Evolutionary conservation across 2,329 filamentous ascomycete species (phyloP).

Genomic region (Dothistroma septosporum): DNA sequence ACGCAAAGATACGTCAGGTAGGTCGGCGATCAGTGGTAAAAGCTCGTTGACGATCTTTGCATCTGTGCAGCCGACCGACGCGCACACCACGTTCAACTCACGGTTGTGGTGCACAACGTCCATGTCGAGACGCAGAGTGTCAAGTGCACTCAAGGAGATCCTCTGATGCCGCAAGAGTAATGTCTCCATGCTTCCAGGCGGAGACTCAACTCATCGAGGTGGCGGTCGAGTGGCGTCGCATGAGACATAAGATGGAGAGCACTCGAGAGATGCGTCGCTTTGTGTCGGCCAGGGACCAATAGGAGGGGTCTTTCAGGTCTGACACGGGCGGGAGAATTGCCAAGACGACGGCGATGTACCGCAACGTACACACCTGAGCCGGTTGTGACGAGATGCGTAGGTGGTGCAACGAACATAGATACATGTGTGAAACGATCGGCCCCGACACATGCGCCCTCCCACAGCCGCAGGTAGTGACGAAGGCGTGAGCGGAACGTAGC

Average conservation of each 20-base stretch:
- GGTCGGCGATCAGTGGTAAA: conserved; percentile 31
- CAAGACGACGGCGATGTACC: no score
- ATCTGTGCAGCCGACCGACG: conserved; percentile 35
- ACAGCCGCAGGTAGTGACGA: neutral
- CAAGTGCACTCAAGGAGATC: neutral
- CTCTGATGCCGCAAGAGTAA: neutral
- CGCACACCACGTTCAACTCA: conserved; percentile 35
- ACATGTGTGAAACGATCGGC: neutral
- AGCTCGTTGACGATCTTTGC: conserved; percentile 30
- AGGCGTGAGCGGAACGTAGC: neutral
- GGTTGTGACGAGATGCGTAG: no score
- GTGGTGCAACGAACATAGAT: neutral
- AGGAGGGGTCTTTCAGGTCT: neutral
- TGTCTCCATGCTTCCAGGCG: neutral
- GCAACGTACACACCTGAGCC: no score
- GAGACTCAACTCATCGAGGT: neutral
- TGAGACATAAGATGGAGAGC: neutral
- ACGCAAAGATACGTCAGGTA: conserved; percentile 34
- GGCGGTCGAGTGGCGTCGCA: neutral
- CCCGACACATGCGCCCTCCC: neutral
- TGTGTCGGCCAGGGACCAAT: neutral
- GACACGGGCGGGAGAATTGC: neutral
- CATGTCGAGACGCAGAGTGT: conserved; percentile 9
- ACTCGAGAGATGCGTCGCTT: neutral
- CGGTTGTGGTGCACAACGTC: conserved; percentile 11